Conservation (phyloP, 495 filamentous ascomycete species). For the Gamarada debralockiae region DNA sequence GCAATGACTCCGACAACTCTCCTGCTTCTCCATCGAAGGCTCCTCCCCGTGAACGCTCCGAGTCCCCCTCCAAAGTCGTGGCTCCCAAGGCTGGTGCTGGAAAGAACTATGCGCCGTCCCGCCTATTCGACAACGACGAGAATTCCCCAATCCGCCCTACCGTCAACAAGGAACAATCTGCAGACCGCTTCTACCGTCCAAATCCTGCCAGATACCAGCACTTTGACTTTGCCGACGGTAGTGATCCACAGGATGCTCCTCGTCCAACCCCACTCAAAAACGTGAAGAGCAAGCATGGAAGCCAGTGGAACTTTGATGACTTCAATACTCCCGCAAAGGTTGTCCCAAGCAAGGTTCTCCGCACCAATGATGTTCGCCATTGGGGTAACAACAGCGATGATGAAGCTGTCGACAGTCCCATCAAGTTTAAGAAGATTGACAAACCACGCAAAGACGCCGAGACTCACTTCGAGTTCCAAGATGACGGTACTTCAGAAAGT, state of each 20-base stretch:
- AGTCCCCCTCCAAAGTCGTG: conserved; percentile 34
- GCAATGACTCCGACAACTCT: conserved; percentile 30
- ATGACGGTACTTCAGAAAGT: conserved; percentile 45
- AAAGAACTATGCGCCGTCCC: conserved; percentile 65
- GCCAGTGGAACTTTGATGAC: conserved; percentile 83
- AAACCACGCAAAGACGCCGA: conserved; percentile 76
- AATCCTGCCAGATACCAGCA: conserved; percentile 78
- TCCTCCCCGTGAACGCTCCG: conserved; percentile 31
- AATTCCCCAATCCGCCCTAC: conserved; percentile 33
- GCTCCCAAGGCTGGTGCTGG: conserved; percentile 62
- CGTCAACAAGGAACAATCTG: conserved; percentile 26
- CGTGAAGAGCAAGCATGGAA: conserved; percentile 55
- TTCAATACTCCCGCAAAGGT: conserved; percentile 76
- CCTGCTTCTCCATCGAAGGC: conserved; percentile 23
- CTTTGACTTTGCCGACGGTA: conserved; percentile 76
- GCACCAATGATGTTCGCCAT: conserved; percentile 59
- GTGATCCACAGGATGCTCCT: conserved; percentile 36
- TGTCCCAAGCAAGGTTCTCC: conserved; percentile 38
- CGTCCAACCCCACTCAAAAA: conserved; percentile 33
- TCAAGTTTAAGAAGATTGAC: conserved; percentile 46
- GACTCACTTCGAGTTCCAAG: conserved; percentile 71
- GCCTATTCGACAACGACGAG: conserved; percentile 61
- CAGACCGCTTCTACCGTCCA: conserved; percentile 48
- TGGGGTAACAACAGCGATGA: conserved; percentile 66
- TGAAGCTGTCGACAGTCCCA: conserved; percentile 53